phyloP scores from a whole-genome alignment of 2,329 filamentous ascomycete genomes.

The Pseudopyrenochaeta lycopersici region DNA sequence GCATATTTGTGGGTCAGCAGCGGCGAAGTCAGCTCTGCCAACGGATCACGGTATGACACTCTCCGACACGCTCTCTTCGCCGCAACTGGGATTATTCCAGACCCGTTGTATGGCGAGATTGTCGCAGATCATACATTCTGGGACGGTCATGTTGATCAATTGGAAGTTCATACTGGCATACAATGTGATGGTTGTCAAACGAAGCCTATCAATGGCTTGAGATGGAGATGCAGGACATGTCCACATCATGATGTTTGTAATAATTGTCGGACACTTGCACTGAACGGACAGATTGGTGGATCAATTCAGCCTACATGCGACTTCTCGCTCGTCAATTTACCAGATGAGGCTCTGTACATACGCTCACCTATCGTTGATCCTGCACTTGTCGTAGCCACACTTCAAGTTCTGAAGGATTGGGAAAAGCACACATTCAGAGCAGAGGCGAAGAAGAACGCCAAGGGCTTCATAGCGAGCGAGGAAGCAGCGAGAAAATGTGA shows the following conservation, averaged over 20 bases:
- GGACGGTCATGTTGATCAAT: slow-evolving; percentile 36
- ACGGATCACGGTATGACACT: slow-evolving; percentile 39
- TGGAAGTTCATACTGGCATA: slow-evolving; percentile 21
- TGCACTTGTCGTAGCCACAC: slow-evolving; percentile 38
- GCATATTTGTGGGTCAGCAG: slow-evolving; percentile 44
- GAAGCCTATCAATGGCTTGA: slow-evolving; percentile 31
- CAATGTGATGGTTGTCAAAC: slow-evolving; percentile 31
- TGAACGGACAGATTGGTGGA: slow-evolving; percentile 1
- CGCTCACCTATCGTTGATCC: slow-evolving; percentile 33
- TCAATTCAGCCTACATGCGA: slow-evolving; percentile 26
- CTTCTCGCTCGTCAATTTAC: slow-evolving; percentile 32
- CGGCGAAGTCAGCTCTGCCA: slow-evolving; percentile 28
- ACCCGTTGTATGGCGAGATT: slow-evolving; percentile 45
- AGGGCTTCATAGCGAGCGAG: slow-evolving; percentile 31
- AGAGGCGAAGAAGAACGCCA: slow-evolving; percentile 27
- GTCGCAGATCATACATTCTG: slow-evolving; percentile 47
- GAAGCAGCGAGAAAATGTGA: slow-evolving; percentile 28
- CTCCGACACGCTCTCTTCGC: slow-evolving; percentile 45
- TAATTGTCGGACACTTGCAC: slow-evolving; percentile 17
- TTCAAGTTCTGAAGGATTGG: slow-evolving; percentile 48
- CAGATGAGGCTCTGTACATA: slow-evolving; percentile 42
- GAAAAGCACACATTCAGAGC: slow-evolving; percentile 34
- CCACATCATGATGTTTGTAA: slow-evolving; percentile 37
- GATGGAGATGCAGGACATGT: slow-evolving; percentile 38
- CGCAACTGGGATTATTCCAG: slow-evolving; percentile 21